Percentiles rank a stretch among this genome's conserved stretches.
These are phyloP conservation scores for Blepharisma japonicum DNA, from an alignment of 73 alveolate species.

Conservation along the genomic window DNA sequence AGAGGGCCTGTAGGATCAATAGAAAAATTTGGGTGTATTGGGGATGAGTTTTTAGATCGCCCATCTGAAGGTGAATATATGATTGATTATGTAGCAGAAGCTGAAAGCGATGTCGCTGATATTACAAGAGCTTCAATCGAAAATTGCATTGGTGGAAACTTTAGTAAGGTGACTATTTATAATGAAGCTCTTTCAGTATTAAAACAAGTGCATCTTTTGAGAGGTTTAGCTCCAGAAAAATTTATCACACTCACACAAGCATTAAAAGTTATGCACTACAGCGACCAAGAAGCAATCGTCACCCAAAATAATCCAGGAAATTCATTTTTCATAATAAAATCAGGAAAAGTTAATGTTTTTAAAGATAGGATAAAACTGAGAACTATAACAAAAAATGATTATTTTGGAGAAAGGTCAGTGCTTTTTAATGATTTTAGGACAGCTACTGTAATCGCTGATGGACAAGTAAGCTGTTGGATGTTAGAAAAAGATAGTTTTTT, in stretches of 20 bases:
- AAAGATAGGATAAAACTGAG: slow-evolving; percentile 44
- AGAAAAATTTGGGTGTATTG: background rate
- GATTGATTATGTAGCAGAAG: background rate
- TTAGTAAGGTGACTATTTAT: too few relatives aligned
- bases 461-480: slow-evolving; percentile 38
- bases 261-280: background rate
- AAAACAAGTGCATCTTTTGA: slow-evolving; percentile 6
- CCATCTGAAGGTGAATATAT: background rate
- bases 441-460: slow-evolving; percentile 61
- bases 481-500: slow-evolving; percentile 49
- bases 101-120: background rate
- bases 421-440: slow-evolving; percentile 42
- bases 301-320: slow-evolving; percentile 56
- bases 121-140: background rate
- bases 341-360: slow-evolving; percentile 46
- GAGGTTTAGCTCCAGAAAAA: background rate
- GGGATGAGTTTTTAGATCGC: background rate
- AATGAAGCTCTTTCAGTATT: background rate
- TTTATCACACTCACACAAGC: background rate
- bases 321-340: slow-evolving; percentile 50
- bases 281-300: slow-evolving; percentile 47
- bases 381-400: slow-evolving; percentile 46
- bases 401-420: slow-evolving; percentile 59
- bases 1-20: background rate
- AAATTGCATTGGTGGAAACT: too few relatives aligned